Percentiles rank a stretch among this genome's conserved stretches.
These are phyloP conservation scores for Botrytis porri DNA, from an alignment of 2,329 filamentous ascomycete species.

Conservation along the genomic window DNA sequence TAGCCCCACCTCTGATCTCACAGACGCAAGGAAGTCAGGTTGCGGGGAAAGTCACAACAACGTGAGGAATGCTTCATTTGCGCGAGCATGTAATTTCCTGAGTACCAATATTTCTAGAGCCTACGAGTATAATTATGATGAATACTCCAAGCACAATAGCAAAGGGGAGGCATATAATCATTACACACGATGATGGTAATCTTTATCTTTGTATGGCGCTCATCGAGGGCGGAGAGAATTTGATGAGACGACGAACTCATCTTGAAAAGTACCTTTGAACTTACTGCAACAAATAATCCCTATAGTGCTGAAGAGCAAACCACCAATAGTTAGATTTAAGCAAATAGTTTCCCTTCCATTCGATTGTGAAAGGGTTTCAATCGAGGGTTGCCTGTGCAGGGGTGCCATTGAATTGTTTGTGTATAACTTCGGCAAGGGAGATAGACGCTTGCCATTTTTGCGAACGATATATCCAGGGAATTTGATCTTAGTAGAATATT, in stretches of 20 bases:
- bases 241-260: not conserved
- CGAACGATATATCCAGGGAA: constrained; percentile 17
- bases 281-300: constrained; percentile 4
- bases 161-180: not conserved
- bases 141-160: not conserved
- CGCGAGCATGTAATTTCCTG: constrained; percentile 28
- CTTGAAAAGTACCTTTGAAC: not conserved
- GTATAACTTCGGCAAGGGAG: constrained; percentile 20
- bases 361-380: constrained; percentile 10
- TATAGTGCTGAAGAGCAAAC: not conserved
- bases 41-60: constrained; percentile 24
- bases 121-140: not conserved
- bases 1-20: constrained; percentile 15
- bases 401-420: constrained; percentile 9
- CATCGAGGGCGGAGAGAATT: not conserved
- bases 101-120: constrained; percentile 3
- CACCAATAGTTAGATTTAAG: constrained; percentile 1
- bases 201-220: not conserved
- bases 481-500: constrained; percentile 19
- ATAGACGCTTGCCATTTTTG: constrained; percentile 19
- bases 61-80: constrained; percentile 37
- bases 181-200: not conserved
- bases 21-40: constrained; percentile 31
- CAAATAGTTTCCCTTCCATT: constrained; percentile 14
- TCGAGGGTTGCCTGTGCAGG: constrained; percentile 14